phyloP scores from a whole-genome alignment of 2,329 filamentous ascomycete genomes.

The Neonectria coccinea region DNA sequence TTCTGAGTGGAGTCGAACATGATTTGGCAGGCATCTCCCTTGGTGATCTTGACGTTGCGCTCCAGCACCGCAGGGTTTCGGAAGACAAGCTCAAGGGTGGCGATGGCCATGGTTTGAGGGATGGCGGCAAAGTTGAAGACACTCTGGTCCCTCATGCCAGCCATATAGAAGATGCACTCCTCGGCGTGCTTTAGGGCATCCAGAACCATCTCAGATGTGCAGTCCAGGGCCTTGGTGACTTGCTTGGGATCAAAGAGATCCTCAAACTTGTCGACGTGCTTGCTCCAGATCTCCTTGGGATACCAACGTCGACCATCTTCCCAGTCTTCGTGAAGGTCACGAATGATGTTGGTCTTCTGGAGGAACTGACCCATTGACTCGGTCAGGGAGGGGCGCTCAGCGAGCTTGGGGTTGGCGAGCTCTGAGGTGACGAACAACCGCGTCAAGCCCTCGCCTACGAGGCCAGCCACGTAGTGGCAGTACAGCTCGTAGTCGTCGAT shows the following conservation, averaged over 20 bases:
- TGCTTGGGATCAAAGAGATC: constrained; percentile 89
- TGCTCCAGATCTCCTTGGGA: constrained; percentile 96
- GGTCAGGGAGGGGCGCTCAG: constrained; percentile 82
- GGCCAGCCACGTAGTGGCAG: constrained; percentile 97
- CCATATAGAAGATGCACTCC: constrained; percentile 98
- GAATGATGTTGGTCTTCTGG: constrained; percentile 99
- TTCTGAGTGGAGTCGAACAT: constrained; percentile 97
- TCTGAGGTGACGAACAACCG: constrained; percentile 88
- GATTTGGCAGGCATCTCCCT: constrained; percentile 89
- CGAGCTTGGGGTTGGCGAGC: constrained; percentile 86
- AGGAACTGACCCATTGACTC: constrained; percentile 98
- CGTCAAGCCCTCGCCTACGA: constrained; percentile 96
- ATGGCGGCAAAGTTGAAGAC: constrained; percentile 99
- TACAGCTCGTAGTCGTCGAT: constrained; percentile 94
- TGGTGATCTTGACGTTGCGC: constrained; percentile 94
- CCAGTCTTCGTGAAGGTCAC: constrained; percentile 91
- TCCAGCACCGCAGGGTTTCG: constrained; percentile 89
- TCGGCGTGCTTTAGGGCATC: constrained; percentile 88
- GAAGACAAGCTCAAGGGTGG: constrained; percentile 92
- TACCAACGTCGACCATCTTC: constrained; percentile 91
- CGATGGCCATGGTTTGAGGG: constrained; percentile 96
- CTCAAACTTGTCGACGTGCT: constrained; percentile 89
- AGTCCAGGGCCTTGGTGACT: constrained; percentile 81
- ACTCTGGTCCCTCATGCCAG: constrained; percentile 92
- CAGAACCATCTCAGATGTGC: constrained; percentile 93